Percentiles rank a stretch among this genome's conserved stretches.
Evolutionary conservation across 2,329 filamentous ascomycete species (phyloP).

Genomic region (Stemphylium lycopersici): DNA sequence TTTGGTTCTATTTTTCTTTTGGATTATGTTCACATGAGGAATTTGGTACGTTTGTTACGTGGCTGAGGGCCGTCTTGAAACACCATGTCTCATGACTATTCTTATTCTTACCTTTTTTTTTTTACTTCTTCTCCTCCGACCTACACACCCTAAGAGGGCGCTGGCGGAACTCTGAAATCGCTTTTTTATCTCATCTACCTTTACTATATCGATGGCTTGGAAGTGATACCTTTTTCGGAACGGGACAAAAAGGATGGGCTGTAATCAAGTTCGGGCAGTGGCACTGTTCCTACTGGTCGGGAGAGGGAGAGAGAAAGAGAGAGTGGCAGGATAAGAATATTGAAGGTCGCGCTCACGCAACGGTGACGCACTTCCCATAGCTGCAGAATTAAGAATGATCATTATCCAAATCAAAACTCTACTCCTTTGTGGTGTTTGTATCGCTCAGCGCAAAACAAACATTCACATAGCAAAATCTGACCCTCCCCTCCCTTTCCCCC

Average conservation of each 20-base stretch:
- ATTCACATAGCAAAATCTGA: too few species aligned
- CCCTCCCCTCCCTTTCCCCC: too few species aligned
- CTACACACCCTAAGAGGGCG: not conserved
- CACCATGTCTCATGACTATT: slow-evolving; percentile 22
- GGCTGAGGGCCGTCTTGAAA: slow-evolving; percentile 18
- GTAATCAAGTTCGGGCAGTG: not conserved
- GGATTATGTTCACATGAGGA: slow-evolving; percentile 1
- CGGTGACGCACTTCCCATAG: too few species aligned
- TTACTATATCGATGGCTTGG: not conserved
- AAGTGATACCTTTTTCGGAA: not conserved
- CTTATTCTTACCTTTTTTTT: slow-evolving; percentile 1
- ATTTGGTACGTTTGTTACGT: slow-evolving; percentile 4
- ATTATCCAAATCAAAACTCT: too few species aligned
- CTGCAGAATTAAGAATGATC: too few species aligned
- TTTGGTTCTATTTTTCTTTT: not conserved
- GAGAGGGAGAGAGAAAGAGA: not conserved
- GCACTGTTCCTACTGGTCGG: too few species aligned
- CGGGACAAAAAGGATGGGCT: not conserved
- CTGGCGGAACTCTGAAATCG: not conserved
- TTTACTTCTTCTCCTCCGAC: not conserved
- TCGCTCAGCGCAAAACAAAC: too few species aligned
- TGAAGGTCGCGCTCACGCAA: not conserved
- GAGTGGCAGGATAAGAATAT: not conserved
- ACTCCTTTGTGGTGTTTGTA: too few species aligned
- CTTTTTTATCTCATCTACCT: slow-evolving; percentile 2